Percentiles rank a stretch among this genome's conserved stretches.
These are phyloP conservation scores for Olyra latifolia DNA, from an alignment of 176 grass and related monocot species.

Conservation along the genomic window DNA sequence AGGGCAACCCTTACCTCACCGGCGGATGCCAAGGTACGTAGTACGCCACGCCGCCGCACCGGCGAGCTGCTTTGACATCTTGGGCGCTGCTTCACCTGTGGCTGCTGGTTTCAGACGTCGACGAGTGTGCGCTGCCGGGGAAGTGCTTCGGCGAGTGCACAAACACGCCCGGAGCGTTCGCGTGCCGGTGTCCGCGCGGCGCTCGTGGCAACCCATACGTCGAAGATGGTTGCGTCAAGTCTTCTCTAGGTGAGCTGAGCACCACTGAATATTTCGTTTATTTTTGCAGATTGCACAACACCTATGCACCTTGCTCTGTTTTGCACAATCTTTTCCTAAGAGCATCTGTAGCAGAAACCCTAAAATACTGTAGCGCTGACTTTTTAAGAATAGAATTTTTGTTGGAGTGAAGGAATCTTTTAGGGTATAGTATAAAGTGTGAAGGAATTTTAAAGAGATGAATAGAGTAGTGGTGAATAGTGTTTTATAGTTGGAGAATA, in stretches of 20 bases:
- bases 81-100: not conserved
- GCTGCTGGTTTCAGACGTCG: not conserved
- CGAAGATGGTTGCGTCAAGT: slow-evolving; percentile 17
- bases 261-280: not conserved
- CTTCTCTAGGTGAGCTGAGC: slow-evolving; percentile 4
- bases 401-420: no score
- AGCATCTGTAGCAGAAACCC: no score
- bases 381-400: no score
- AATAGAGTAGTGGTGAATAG: no score
- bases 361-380: no score
- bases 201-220: not conserved
- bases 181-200: slow-evolving; percentile 10
- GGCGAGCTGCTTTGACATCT: not conserved
- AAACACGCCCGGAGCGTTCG: not conserved
- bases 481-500: no score
- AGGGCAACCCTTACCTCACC: slow-evolving; percentile 55
- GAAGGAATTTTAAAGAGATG: no score
- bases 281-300: not conserved
- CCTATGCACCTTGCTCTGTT: no score
- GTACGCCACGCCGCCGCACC: no score
- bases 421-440: no score
- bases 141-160: slow-evolving; percentile 23
- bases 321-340: no score
- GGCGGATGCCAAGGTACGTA: slow-evolving; percentile 48
- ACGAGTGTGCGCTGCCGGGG: not conserved